Evolutionary conservation across 257 asterid genomes (phyloP).

Genomic region (Solanum chmielewskii): DNA sequence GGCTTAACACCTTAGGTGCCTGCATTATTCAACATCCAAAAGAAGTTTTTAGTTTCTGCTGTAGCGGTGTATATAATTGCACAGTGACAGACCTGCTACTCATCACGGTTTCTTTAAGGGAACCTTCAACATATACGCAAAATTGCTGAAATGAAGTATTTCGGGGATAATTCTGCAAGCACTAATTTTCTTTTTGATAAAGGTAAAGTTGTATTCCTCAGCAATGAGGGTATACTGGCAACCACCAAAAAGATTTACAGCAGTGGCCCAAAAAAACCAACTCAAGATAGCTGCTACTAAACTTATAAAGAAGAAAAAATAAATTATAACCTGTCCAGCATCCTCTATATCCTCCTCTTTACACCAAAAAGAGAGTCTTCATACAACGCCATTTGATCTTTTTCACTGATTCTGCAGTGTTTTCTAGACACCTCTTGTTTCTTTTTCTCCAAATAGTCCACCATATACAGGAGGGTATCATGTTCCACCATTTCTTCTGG

Average conservation of each 20-base stretch:
- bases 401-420: neutral
- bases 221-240: neutral
- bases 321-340: neutral
- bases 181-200: neutral
- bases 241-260: neutral
- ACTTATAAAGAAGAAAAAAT: neutral
- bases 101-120: neutral
- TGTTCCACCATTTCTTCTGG: neutral
- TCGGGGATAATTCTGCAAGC: neutral
- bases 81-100: neutral
- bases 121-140: neutral
- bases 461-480: neutral
- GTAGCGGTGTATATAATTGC: neutral
- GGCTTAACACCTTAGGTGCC: neutral
- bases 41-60: neutral
- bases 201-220: neutral
- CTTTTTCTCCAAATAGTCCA: neutral
- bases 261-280: neutral
- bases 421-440: neutral
- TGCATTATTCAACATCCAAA: neutral
- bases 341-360: neutral
- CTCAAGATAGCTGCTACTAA: neutral
- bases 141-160: neutral
- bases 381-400: neutral
- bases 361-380: neutral